Evolutionary conservation across 2,329 filamentous ascomycete species (phyloP).

Genomic region (Trichoderma polysporum): DNA sequence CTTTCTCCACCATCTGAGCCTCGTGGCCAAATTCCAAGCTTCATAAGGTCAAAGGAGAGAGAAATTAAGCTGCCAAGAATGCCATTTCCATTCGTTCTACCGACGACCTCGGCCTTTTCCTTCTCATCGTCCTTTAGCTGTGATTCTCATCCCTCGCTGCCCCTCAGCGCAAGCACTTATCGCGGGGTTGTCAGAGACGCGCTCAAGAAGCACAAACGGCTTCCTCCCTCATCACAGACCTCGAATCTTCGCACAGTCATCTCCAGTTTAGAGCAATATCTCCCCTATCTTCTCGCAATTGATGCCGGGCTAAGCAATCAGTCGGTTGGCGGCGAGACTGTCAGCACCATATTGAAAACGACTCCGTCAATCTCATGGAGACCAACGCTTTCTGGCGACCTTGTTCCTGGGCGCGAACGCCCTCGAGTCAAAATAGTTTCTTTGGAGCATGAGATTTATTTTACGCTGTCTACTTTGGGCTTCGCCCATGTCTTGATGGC

Average conservation of each 20-base stretch:
- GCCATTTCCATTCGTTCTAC: slow-evolving; percentile 86
- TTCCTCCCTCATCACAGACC: slow-evolving; percentile 69
- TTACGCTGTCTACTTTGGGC: slow-evolving; percentile 73
- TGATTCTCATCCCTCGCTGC: slow-evolving; percentile 84
- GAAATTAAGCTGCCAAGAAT: slow-evolving; percentile 52
- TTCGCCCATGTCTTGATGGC: slow-evolving; percentile 73
- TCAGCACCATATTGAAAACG: slow-evolving; percentile 64
- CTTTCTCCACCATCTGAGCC: neutral
- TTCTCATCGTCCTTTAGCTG: slow-evolving; percentile 77
- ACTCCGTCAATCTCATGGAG: slow-evolving; percentile 77
- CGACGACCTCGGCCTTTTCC: slow-evolving; percentile 84
- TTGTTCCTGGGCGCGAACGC: slow-evolving; percentile 62
- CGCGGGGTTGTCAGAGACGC: slow-evolving; percentile 79
- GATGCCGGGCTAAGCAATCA: slow-evolving; percentile 66
- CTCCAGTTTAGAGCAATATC: slow-evolving; percentile 69
- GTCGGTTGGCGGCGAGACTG: slow-evolving; percentile 51
- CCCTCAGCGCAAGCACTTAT: slow-evolving; percentile 76
- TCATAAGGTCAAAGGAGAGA: neutral
- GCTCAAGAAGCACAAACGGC: slow-evolving; percentile 85
- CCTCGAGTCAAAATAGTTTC: slow-evolving; percentile 68
- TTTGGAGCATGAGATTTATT: slow-evolving; percentile 80
- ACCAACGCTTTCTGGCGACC: slow-evolving; percentile 67
- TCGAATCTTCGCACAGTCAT: slow-evolving; percentile 70
- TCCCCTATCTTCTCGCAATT: slow-evolving; percentile 79
- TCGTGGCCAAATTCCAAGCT: neutral